Evolutionary conservation across 176 grass and related monocot genomes (phyloP).

Genomic region (Ensete ventricosum): DNA sequence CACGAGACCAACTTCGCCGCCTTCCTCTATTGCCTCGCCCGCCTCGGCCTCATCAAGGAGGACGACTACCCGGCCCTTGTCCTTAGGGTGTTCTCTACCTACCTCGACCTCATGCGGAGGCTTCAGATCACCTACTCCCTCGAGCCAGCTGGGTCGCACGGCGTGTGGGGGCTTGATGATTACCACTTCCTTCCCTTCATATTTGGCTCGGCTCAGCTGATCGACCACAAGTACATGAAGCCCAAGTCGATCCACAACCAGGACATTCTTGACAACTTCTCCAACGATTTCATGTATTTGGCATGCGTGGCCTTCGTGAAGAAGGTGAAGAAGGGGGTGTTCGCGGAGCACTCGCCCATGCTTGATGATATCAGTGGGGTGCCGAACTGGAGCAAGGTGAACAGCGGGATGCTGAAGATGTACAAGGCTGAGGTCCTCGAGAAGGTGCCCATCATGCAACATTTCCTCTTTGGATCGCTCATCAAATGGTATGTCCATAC

Average conservation of each 20-base stretch:
- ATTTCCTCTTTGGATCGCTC: constrained; percentile 92
- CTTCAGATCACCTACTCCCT: constrained; percentile 77
- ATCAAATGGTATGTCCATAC: constrained; percentile 66
- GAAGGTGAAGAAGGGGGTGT: constrained; percentile 87
- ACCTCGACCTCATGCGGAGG: constrained; percentile 71
- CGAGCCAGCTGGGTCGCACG: constrained; percentile 86
- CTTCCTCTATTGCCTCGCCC: constrained; percentile 88
- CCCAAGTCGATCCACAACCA: constrained; percentile 93
- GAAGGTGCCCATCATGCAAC: constrained; percentile 98
- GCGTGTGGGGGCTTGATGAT: constrained; percentile 82
- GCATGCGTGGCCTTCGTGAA: constrained; percentile 62
- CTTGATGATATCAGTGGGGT: constrained; percentile 88
- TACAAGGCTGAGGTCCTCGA: constrained; percentile 94
- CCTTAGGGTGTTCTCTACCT: constrained; percentile 45
- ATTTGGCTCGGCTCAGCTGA: constrained; percentile 77
- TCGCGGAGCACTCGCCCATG: constrained; percentile 89
- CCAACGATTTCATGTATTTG: constrained; percentile 74
- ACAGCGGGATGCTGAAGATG: constrained; percentile 91
- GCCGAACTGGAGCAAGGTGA: constrained; percentile 76
- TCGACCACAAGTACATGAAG: constrained; percentile 98
- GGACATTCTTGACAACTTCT: constrained; percentile 84
- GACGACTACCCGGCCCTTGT: constrained; percentile 54
- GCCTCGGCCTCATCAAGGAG: constrained; percentile 57
- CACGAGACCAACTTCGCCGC: constrained; percentile 91
- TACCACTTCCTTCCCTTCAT: constrained; percentile 90